phyloP scores from a whole-genome alignment of 345 rosid species.

The Odontarrhena argentea region DNA sequence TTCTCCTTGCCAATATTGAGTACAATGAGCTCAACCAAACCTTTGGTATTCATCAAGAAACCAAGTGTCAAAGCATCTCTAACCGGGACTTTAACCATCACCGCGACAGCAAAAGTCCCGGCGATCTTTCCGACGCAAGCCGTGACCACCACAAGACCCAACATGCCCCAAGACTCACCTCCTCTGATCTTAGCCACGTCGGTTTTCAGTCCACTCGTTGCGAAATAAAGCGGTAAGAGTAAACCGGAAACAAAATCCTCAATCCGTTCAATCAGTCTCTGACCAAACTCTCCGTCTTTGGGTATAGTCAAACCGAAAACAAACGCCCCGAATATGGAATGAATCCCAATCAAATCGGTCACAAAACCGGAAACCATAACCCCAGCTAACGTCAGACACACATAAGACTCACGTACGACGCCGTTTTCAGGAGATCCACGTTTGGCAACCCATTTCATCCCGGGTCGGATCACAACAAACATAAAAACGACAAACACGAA shows the following conservation, averaged over 20 bases:
- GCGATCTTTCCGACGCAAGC: slow-evolving; percentile 76
- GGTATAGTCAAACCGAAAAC: slow-evolving; percentile 82
- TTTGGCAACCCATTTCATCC: slow-evolving; percentile 66
- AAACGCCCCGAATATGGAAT: slow-evolving; percentile 82
- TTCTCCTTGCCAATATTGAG: slow-evolving; percentile 92
- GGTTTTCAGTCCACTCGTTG: slow-evolving; percentile 84
- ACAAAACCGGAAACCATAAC: slow-evolving; percentile 76
- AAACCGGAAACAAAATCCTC: slow-evolving; percentile 86
- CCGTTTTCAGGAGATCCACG: slow-evolving; percentile 56
- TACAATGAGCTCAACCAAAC: slow-evolving; percentile 89
- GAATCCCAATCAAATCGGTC: slow-evolving; percentile 80
- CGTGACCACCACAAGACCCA: slow-evolving; percentile 65
- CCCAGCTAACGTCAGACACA: slow-evolving; percentile 71
- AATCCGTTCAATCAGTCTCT: slow-evolving; percentile 69
- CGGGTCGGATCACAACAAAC: slow-evolving; percentile 65
- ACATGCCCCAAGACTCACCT: slow-evolving; percentile 65
- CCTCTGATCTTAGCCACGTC: slow-evolving; percentile 65
- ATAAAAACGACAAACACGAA: slow-evolving; percentile 64
- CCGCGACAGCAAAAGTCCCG: slow-evolving; percentile 71
- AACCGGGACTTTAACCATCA: slow-evolving; percentile 66
- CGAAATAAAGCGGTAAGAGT: slow-evolving; percentile 87
- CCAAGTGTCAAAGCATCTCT: slow-evolving; percentile 82
- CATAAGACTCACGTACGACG: slow-evolving; percentile 63
- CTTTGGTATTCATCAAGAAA: slow-evolving; percentile 86
- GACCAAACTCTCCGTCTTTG: slow-evolving; percentile 79